phyloP scores from a whole-genome alignment of 2,329 filamentous ascomycete genomes.

The Phialophora verrucosa region DNA sequence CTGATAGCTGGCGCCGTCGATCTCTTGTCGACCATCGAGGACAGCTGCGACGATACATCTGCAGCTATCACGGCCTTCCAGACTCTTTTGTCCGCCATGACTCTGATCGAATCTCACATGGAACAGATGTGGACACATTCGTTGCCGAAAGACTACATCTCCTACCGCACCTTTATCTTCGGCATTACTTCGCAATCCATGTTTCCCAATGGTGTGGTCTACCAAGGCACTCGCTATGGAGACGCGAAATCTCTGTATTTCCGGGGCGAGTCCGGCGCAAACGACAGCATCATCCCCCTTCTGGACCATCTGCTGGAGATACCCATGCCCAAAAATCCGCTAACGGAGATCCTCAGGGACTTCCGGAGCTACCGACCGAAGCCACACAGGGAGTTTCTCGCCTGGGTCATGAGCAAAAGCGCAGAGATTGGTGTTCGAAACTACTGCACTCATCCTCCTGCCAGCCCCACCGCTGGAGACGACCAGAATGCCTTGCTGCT shows the following conservation, averaged over 20 bases:
- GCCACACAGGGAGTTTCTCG: slow-evolving; percentile 85
- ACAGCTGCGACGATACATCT: slow-evolving; percentile 13
- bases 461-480: slow-evolving; percentile 38
- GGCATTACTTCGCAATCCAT: slow-evolving; percentile 92
- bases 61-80: slow-evolving; percentile 57
- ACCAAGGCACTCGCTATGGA: slow-evolving; percentile 72
- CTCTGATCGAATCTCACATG: slow-evolving; percentile 78
- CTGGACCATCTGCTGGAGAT: slow-evolving; percentile 87
- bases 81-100: slow-evolving; percentile 67
- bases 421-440: slow-evolving; percentile 53
- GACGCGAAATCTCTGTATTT: slow-evolving; percentile 75
- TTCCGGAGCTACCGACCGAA: slow-evolving; percentile 88
- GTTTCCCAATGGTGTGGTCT: slow-evolving; percentile 91
- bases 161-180: slow-evolving; percentile 95
- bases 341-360: slow-evolving; percentile 85
- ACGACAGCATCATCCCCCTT: slow-evolving; percentile 91
- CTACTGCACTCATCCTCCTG: slow-evolving; percentile 36
- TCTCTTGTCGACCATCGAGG: slow-evolving; percentile 64
- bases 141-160: slow-evolving; percentile 80
- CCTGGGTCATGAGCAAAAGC: slow-evolving; percentile 66
- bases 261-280: slow-evolving; percentile 90
- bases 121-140: slow-evolving; percentile 93
- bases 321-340: slow-evolving; percentile 83
- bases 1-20: slow-evolving; percentile 75
- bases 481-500: slow-evolving; percentile 44